Conservation (phyloP, 1,284 basidiomycete species). For the Rugiboletus extremiorientalis region DNA sequence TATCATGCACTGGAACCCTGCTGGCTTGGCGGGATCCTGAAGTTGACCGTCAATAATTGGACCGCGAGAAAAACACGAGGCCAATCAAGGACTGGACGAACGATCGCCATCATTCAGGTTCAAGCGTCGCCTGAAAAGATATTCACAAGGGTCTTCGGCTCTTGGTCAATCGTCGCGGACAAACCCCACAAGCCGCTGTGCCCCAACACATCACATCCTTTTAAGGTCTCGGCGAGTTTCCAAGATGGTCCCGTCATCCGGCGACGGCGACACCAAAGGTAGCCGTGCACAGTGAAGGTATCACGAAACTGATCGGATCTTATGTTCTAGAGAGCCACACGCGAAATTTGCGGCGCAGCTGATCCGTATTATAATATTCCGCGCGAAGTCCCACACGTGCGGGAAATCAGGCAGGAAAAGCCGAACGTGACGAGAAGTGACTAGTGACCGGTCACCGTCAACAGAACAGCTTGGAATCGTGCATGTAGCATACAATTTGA, state of each 20-base stretch:
- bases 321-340: slow-evolving; percentile 3
- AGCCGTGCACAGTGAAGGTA: slow-evolving; percentile 19
- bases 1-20: slow-evolving; percentile 4
- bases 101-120: slow-evolving; percentile 21
- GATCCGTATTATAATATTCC: slow-evolving; percentile 10
- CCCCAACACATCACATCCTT: slow-evolving; percentile 8
- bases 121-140: slow-evolving; percentile 19
- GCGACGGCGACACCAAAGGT: slow-evolving; percentile 10
- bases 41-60: slow-evolving; percentile 16
- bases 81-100: slow-evolving; percentile 9
- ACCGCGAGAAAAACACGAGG: slow-evolving; percentile 24
- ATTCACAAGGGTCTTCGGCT: slow-evolving; percentile 21
- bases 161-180: slow-evolving; percentile 5
- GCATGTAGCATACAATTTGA: slow-evolving; percentile 10
- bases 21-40: slow-evolving; percentile 14
- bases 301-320: slow-evolving; percentile 10
- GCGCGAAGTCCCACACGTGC: slow-evolving; percentile 3
- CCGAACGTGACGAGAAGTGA: slow-evolving; percentile 1
- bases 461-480: slow-evolving; percentile 3
- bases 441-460: slow-evolving; percentile 1
- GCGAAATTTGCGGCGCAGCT: slow-evolving; percentile 12
- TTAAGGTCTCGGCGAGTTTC: neutral
- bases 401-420: slow-evolving; percentile 1
- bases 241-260: slow-evolving; percentile 1
- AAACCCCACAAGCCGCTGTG: slow-evolving; percentile 14